Evolutionary conservation across 345 rosid genomes (phyloP).

Genomic region (Salix koriyanagi): DNA sequence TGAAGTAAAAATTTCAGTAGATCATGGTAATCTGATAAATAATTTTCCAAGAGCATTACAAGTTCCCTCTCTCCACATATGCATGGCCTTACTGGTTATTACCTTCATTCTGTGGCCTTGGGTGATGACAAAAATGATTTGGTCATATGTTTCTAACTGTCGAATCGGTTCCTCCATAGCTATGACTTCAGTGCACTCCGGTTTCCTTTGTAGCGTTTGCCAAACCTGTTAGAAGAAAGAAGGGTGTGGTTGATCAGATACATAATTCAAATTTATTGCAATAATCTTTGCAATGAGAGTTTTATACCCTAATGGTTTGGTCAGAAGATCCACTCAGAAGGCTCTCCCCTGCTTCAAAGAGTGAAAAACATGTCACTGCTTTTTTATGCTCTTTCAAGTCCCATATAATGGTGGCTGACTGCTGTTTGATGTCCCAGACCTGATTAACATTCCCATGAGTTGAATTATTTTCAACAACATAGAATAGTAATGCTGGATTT

Average conservation of each 20-base stretch:
- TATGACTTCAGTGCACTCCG: slow-evolving; percentile 69
- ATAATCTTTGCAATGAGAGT: not conserved
- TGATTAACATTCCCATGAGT: slow-evolving; percentile 11
- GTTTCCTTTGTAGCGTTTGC: slow-evolving; percentile 58
- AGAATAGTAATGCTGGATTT: not conserved
- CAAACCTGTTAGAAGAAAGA: slow-evolving; percentile 52
- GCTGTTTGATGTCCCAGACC: slow-evolving; percentile 71
- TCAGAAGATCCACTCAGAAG: slow-evolving; percentile 87
- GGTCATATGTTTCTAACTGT: slow-evolving; percentile 52
- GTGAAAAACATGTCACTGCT: slow-evolving; percentile 73
- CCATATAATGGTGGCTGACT: slow-evolving; percentile 55
- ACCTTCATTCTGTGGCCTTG: slow-evolving; percentile 68
- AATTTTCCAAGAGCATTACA: not conserved
- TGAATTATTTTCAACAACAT: not conserved
- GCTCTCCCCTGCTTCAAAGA: slow-evolving; percentile 64
- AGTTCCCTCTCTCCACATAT: too few species aligned
- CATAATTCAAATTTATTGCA: not conserved
- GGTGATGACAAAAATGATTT: slow-evolving; percentile 45
- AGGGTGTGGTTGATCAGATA: not conserved
- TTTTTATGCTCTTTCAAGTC: slow-evolving; percentile 70
- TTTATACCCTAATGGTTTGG: slow-evolving; percentile 62
- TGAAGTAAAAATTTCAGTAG: slow-evolving; percentile 3
- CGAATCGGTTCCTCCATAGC: slow-evolving; percentile 54
- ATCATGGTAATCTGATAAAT: not conserved
- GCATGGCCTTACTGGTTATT: not conserved